These are phyloP conservation scores for Debaryomycetaceae sp. DNA, from an alignment of 1,139 yeast genomes.

Conservation along the genomic window DNA sequence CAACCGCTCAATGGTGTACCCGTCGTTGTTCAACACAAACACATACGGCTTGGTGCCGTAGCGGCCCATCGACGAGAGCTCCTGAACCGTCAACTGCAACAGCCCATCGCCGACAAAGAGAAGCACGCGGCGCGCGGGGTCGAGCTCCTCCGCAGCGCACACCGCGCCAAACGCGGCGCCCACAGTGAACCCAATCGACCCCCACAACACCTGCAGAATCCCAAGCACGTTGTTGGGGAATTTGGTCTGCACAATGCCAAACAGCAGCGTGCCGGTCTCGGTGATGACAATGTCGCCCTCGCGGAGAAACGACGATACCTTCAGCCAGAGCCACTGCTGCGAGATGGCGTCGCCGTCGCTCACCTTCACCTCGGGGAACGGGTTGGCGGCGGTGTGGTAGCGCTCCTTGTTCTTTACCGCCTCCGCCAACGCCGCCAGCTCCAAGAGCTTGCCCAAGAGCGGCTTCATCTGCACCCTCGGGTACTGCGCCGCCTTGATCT, in stretches of 20 bases:
- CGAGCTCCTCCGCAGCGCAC: conserved; percentile 74
- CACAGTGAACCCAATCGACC: conserved; percentile 83
- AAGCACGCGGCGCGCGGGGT: conserved; percentile 66
- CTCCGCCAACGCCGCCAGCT: conserved; percentile 6
- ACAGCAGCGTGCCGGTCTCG: conserved; percentile 89
- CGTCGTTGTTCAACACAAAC: conserved; percentile 79
- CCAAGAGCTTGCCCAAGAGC: conserved; percentile 48
- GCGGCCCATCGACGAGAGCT: conserved; percentile 78
- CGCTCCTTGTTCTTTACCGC: conserved; percentile 10
- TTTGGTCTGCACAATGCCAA: conserved; percentile 75
- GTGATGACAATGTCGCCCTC: conserved; percentile 79
- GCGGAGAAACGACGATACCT: conserved; percentile 67
- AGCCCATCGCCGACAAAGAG: conserved; percentile 90
- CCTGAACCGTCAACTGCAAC: conserved; percentile 82
- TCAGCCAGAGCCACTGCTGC: conserved; percentile 82
- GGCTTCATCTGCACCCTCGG: conserved; percentile 77
- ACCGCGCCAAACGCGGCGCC: conserved; percentile 86
- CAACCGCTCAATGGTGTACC: conserved; percentile 86
- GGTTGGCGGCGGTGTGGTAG: no score
- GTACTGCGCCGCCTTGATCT: conserved; percentile 71
- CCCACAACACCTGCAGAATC: conserved; percentile 87
- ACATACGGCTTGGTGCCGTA: conserved; percentile 78
- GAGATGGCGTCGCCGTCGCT: conserved; percentile 36
- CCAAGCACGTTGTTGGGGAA: conserved; percentile 74
- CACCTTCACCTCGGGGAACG: conserved; percentile 43